Evolutionary conservation across 225 moss, liverwort and hornwort genomes (phyloP).

Genomic region (Physcomitrellopsis africana): DNA sequence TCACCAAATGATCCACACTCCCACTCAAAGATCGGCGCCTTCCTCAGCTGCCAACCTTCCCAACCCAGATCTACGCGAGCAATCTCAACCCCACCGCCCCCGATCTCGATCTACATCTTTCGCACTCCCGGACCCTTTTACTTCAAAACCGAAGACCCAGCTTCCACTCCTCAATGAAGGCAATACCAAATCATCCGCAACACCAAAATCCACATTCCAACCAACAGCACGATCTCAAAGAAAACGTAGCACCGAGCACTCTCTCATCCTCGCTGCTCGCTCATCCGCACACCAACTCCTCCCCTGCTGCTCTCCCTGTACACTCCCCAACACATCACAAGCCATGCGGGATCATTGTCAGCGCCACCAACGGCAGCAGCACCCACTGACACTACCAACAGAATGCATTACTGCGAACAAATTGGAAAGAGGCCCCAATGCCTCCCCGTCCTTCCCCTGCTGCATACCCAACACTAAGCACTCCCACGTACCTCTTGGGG

Average conservation of each 20-base stretch:
- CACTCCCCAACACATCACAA: background rate
- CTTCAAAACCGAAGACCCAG: background rate
- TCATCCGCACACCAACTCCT: conserved; percentile 21
- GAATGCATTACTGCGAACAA: conserved; percentile 16
- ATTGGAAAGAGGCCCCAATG: conserved; percentile 21
- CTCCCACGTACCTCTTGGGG: background rate
- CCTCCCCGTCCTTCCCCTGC: background rate
- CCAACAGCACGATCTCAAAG: conserved; percentile 27
- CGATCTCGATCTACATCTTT: conserved; percentile 12
- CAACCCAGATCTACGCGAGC: conserved; percentile 33
- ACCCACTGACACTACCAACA: background rate
- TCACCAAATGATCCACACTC: background rate
- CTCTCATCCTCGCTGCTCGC: background rate
- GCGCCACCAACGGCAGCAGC: background rate
- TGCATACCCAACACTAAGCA: background rate
- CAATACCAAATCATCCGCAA: conserved; percentile 6
- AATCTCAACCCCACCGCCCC: background rate
- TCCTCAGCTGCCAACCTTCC: conserved; percentile 33
- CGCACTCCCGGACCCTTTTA: background rate
- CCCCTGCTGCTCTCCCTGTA: conserved; percentile 13
- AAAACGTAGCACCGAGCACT: background rate
- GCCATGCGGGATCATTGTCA: conserved; percentile 28
- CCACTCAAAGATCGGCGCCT: conserved; percentile 31
- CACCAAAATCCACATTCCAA: conserved; percentile 28
- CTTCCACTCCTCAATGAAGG: background rate